A percentile compares a stretch with the other conserved stretches of the same genome.
phyloP scores from a whole-genome alignment of 148 eudicot genomes.

The Chenopodium berlandieri region DNA sequence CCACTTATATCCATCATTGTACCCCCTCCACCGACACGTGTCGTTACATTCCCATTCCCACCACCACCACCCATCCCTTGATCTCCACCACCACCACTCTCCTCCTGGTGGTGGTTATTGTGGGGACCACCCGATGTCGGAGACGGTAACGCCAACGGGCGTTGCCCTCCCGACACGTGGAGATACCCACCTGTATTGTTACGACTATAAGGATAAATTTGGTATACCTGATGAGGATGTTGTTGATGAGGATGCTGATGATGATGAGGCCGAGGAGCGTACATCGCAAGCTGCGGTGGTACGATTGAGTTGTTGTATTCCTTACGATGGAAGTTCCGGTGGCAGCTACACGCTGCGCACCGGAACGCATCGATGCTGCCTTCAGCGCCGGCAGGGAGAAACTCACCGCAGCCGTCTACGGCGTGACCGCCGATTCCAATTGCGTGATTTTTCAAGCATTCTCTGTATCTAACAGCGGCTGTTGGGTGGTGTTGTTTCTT shows the following conservation, averaged over 20 bases:
- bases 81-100: not conserved
- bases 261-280: slow-evolving; percentile 28
- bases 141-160: slow-evolving; percentile 55
- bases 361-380: slow-evolving; percentile 69
- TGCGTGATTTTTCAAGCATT: slow-evolving; percentile 88
- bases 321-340: slow-evolving; percentile 97
- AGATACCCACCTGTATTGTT: slow-evolving; percentile 34
- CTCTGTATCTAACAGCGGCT: slow-evolving; percentile 41
- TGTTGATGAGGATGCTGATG: slow-evolving; percentile 26
- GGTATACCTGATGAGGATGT: slow-evolving; percentile 33
- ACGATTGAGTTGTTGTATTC: slow-evolving; percentile 29
- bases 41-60: not conserved
- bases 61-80: not conserved
- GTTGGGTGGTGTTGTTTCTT: not conserved
- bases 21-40: slow-evolving; percentile 29
- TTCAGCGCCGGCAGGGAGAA: slow-evolving; percentile 63
- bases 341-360: slow-evolving; percentile 95
- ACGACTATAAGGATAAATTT: slow-evolving; percentile 44
- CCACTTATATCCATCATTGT: slow-evolving; percentile 21
- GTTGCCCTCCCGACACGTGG: slow-evolving; percentile 32
- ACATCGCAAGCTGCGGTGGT: slow-evolving; percentile 15
- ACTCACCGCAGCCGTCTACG: slow-evolving; percentile 91
- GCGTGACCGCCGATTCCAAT: slow-evolving; percentile 74
- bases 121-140: slow-evolving; percentile 27
- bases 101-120: not conserved